Evolutionary conservation across 176 grass and related monocot genomes (phyloP), one percentile per base, ranked within the genome.

Genomic region (Hsuehochloa calcarea): DNA sequence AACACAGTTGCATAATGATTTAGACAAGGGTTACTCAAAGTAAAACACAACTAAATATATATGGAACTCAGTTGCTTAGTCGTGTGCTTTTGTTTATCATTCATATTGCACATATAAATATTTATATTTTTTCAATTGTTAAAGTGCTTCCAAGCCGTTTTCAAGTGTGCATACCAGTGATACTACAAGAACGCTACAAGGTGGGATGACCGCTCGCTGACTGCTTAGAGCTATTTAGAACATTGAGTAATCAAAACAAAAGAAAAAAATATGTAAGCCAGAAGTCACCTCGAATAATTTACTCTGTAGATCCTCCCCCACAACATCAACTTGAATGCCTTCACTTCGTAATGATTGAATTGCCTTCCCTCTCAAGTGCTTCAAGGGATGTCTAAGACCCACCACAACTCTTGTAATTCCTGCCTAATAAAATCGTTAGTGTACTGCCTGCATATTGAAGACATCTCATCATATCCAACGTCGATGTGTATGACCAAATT

Each of bases 351-450:
- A 62, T 65, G 83, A 84, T 78, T 93, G 89, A 63, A 95, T 95
- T 17, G 93, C 91, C 74, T 98, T 98, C 20, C 93, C 95, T 85
- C 93, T 77, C 85, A 98, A 71, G 77, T 98, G 95, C 63, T 87
- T 79, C 67, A 98, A 84, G 39, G 95, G 93, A 70, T 98, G 89
- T 71, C 93, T 91, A 68, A 98, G 87, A 69, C 95, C 95, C 20
- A 98, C 77, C 23, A 98, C 91, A 61, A 92, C 95, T 81, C 92
- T 92, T 81, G 87, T 89, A 35, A 98, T 89, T 89, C 96, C 96
- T 95, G 91, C 87, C 96, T 98, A 90, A 90, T 87, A 66, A 52
- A 95, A 85, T 52, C 5, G 68, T 90, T 73, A 89, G 84, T 41
- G 20, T 73, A 60, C 39, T 4, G 23, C 38, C 47, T 70, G 23